A percentile compares a stretch with the other conserved stretches of the same genome.
phyloP scores from a whole-genome alignment of 108 stramenopile species.

The Cyclostephanos tholiformis region DNA sequence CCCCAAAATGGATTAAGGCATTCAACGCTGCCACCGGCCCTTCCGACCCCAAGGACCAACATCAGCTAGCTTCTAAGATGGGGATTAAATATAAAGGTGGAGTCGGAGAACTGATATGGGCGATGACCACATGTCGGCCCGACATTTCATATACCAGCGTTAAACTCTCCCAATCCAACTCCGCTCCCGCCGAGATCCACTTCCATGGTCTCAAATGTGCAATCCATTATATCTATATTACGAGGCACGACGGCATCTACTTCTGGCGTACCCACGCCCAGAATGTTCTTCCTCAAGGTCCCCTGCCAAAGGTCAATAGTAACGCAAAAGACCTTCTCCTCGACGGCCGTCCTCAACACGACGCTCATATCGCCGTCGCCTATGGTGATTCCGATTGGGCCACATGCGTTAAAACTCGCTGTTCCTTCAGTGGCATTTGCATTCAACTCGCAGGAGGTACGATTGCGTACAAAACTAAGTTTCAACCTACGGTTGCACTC shows the following conservation, averaged over 20 bases:
- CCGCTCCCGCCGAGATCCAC: not conserved
- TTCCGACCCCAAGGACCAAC: not conserved
- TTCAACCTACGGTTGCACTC: no score
- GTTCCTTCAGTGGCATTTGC: no score
- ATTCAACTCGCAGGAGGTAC: no score
- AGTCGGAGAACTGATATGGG: not conserved
- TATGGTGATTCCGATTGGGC: no score
- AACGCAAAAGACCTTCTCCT: not conserved
- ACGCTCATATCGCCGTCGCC: no score
- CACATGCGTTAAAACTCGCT: no score
- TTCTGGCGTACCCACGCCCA: conserved; percentile 23
- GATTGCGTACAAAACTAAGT: no score
- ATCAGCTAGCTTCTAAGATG: not conserved
- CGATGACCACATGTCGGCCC: not conserved
- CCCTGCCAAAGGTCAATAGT: conserved; percentile 2
- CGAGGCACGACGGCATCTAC: conserved; percentile 3
- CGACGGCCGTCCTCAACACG: no score
- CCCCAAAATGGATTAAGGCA: not conserved
- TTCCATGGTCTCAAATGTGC: not conserved
- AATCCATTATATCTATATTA: conserved; percentile 7
- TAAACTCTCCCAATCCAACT: not conserved
- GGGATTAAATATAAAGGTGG: not conserved
- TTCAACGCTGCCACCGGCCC: not conserved
- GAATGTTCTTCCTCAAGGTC: conserved; percentile 9
- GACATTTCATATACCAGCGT: not conserved